These are phyloP conservation scores for Rhizophagus sp. DNA, from an alignment of 192 early-diverging fungal genomes.

Conservation along the genomic window DNA sequence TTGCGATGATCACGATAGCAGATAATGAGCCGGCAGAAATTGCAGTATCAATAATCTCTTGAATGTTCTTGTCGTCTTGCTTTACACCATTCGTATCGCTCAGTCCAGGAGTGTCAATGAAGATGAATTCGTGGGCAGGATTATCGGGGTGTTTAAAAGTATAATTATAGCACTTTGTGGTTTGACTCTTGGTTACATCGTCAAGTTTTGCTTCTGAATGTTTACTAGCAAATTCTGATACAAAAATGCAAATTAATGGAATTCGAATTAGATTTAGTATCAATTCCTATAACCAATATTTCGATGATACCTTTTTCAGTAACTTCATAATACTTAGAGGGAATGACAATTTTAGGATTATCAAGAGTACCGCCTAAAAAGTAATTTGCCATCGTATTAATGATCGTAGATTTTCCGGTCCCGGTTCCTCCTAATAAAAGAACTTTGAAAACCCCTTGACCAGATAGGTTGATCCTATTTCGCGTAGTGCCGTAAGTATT, in stretches of 20 bases:
- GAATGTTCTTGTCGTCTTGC: slow-evolving; percentile 14
- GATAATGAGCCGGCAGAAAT: slow-evolving; percentile 21
- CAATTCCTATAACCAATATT: neutral
- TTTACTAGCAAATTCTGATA: neutral
- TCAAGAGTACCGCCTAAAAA: slow-evolving; percentile 17
- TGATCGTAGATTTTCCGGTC: slow-evolving; percentile 1
- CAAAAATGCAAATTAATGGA: neutral
- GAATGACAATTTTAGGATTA: slow-evolving; percentile 16
- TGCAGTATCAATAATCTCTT: slow-evolving; percentile 12
- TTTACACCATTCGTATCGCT: slow-evolving; percentile 16
- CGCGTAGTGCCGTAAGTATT: neutral
- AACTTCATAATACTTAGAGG: slow-evolving; percentile 1
- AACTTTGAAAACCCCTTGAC: slow-evolving; percentile 3
- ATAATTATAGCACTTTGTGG: neutral
- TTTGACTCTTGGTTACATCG: slow-evolving; percentile 22
- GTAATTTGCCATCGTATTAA: slow-evolving; percentile 23
- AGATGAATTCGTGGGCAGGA: slow-evolving; percentile 4
- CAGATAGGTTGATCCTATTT: neutral
- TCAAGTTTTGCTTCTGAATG: neutral
- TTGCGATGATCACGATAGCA: slow-evolving; percentile 8
- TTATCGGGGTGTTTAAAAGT: slow-evolving; percentile 6
- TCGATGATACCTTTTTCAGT: slow-evolving; percentile 15
- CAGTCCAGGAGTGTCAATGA: slow-evolving; percentile 18
- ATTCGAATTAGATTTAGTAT: neutral
- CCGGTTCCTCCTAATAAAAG: slow-evolving; percentile 24